These are phyloP conservation scores for Cladosporium cucumerinum DNA, from an alignment of 2,329 filamentous ascomycete genomes.

Conservation along the genomic window DNA sequence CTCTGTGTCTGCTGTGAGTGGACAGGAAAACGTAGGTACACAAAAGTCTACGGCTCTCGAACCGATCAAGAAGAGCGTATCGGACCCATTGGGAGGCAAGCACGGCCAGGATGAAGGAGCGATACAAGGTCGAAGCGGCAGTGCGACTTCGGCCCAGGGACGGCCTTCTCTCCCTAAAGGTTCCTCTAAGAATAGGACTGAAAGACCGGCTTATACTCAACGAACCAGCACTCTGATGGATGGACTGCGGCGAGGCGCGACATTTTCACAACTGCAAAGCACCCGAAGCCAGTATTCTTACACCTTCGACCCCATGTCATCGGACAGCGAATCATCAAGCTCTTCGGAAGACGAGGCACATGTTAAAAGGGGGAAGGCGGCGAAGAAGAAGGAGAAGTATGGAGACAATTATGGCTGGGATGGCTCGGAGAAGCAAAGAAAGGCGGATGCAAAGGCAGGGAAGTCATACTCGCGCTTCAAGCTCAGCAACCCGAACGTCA, in stretches of 20 bases:
- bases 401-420: not conserved
- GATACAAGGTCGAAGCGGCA: not conserved
- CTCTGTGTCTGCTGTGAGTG: not conserved
- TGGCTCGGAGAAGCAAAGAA: slow-evolving; percentile 18
- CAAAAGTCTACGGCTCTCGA: not conserved
- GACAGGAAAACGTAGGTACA: not conserved
- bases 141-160: not conserved
- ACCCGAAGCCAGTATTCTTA: slow-evolving; percentile 23
- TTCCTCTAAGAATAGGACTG: slow-evolving; percentile 4
- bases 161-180: not conserved
- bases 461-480: slow-evolving; percentile 53
- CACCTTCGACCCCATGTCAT: slow-evolving; percentile 29
- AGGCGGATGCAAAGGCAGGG: slow-evolving; percentile 17
- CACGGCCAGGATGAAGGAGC: not conserved
- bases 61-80: slow-evolving; percentile 5
- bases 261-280: slow-evolving; percentile 13
- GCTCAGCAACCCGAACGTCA: slow-evolving; percentile 62
- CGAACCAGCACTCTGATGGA: slow-evolving; percentile 23
- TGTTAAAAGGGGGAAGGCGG: slow-evolving; percentile 3
- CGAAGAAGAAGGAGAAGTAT: slow-evolving; percentile 21
- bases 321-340: slow-evolving; percentile 26
- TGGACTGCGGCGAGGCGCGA: slow-evolving; percentile 22
- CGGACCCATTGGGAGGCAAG: slow-evolving; percentile 6
- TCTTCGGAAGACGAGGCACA: slow-evolving; percentile 28
- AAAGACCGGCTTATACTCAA: slow-evolving; percentile 4